These are phyloP conservation scores for Avena insularis DNA, from an alignment of 176 grass and related monocot genomes.

Conservation along the genomic window DNA sequence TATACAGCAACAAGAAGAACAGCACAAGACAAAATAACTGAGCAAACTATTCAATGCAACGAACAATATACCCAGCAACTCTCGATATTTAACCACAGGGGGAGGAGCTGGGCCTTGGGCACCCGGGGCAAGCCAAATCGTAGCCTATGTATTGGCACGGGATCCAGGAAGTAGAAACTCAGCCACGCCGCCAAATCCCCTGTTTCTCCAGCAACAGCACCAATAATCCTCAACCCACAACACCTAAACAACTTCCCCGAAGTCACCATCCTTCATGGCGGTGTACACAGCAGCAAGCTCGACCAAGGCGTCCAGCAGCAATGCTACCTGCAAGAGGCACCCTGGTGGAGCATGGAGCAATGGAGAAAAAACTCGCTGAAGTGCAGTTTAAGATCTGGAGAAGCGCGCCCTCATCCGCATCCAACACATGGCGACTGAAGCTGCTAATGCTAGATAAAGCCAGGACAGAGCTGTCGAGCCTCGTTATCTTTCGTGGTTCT, in stretches of 20 bases:
- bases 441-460: constrained; percentile 9
- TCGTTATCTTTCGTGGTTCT: constrained; percentile 3
- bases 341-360: neutral
- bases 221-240: neutral
- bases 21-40: neutral
- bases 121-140: neutral
- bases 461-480: neutral
- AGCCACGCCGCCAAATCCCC: neutral
- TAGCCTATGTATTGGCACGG: neutral
- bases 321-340: neutral
- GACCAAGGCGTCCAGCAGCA: neutral
- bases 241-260: neutral
- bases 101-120: neutral
- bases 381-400: constrained; percentile 7
- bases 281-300: constrained; percentile 6
- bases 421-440: neutral
- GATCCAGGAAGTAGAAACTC: constrained; percentile 26
- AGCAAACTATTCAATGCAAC: constrained; percentile 15
- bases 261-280: neutral
- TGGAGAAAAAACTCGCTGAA: neutral
- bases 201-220: neutral
- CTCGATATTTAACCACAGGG: neutral
- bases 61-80: neutral
- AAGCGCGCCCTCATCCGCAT: neutral
- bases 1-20: constrained; percentile 3